A percentile compares a stretch with the other conserved stretches of the same genome.
Evolutionary conservation across 345 rosid genomes (phyloP).

Genomic region (Garcia nutans): DNA sequence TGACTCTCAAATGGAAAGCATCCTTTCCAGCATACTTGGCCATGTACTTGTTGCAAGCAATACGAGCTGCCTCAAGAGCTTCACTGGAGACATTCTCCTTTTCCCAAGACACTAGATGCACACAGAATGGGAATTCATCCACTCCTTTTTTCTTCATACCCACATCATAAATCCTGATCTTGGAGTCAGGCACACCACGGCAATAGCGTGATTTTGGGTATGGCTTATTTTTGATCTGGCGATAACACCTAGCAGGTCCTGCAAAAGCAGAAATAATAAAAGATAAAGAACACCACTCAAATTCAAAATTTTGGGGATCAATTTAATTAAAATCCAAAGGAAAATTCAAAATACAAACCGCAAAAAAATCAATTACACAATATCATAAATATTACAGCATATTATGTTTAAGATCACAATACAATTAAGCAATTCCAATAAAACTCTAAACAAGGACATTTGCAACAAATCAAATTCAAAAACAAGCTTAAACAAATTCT

Average conservation of each 20-base stretch:
- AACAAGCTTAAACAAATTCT: no score
- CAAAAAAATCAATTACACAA: no score
- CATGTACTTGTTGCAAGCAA: conserved; percentile 84
- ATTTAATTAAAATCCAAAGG: background rate
- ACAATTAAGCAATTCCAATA: no score
- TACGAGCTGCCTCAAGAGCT: conserved; percentile 77
- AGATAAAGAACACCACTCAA: background rate
- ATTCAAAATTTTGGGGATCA: background rate
- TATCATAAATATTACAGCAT: no score
- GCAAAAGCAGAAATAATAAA: background rate
- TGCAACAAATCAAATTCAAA: no score
- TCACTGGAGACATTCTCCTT: conserved; percentile 77
- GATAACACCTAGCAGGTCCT: conserved; percentile 37
- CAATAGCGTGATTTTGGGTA: conserved; percentile 68
- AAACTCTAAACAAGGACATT: no score
- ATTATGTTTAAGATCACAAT: no score
- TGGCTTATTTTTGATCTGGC: conserved; percentile 71
- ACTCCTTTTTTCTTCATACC: conserved; percentile 85
- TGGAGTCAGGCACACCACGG: conserved; percentile 78
- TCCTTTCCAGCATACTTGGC: conserved; percentile 75
- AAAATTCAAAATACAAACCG: background rate
- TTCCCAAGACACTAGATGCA: conserved; percentile 78
- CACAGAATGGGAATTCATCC: conserved; percentile 78
- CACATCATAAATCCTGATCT: conserved; percentile 76
- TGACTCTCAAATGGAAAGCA: conserved; percentile 71